These are phyloP conservation scores for Pleurotus ostreatus DNA, from an alignment of 768 basidiomycete species.

Conservation along the genomic window DNA sequence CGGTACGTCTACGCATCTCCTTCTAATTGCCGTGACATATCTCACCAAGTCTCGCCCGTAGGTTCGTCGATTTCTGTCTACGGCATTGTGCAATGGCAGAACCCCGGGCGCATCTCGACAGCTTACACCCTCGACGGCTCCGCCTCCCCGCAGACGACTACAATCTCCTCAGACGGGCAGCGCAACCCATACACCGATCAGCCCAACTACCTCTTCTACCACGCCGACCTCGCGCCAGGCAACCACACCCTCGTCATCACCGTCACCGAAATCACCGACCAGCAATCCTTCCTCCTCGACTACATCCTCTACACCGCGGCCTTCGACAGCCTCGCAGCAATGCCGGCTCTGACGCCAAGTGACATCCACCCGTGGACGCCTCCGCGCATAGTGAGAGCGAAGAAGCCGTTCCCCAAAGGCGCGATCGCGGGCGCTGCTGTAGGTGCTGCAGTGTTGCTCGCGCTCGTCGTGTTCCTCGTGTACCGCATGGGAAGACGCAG, in stretches of 20 bases:
- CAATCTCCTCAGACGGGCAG: constrained; percentile 14
- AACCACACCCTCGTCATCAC: constrained; percentile 33
- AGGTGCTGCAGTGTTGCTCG: constrained; percentile 12
- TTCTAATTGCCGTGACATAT: not conserved
- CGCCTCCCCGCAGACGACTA: constrained; percentile 9
- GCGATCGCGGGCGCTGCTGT: constrained; percentile 16
- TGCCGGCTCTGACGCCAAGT: constrained; percentile 10
- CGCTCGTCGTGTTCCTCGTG: not conserved
- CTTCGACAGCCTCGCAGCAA: constrained; percentile 18
- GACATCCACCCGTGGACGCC: constrained; percentile 6
- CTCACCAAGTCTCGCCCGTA: constrained; percentile 10
- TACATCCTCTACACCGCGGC: constrained; percentile 36
- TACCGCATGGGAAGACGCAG: not conserved
- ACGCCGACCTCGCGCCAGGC: constrained; percentile 27
- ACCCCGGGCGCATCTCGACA: constrained; percentile 26
- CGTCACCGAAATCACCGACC: constrained; percentile 27
- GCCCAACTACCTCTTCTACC: constrained; percentile 30
- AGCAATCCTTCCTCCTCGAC: constrained; percentile 32
- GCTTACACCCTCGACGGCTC: constrained; percentile 33
- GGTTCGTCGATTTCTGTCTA: constrained; percentile 33
- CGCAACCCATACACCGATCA: constrained; percentile 23
- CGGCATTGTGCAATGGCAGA: constrained; percentile 27
- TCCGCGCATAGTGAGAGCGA: not conserved
- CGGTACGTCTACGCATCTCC: constrained; percentile 22
- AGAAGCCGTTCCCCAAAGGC: not conserved